A percentile compares a stretch with the other conserved stretches of the same genome.
Conservation (phyloP, 2,329 filamentous ascomycete species). For the Alternaria conjuncta region DNA sequence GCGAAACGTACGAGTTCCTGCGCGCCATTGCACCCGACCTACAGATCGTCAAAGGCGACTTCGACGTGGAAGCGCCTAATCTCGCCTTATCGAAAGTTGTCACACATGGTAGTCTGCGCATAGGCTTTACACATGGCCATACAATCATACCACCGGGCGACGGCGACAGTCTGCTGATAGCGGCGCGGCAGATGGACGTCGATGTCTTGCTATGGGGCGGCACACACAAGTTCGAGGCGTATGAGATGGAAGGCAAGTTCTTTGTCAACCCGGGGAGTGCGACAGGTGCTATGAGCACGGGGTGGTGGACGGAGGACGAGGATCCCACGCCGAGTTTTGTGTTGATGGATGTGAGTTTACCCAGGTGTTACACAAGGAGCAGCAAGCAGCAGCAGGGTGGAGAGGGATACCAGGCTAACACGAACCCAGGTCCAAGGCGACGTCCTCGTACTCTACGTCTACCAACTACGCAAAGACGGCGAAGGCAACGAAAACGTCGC, state of each 20-base stretch:
- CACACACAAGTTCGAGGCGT: constrained; percentile 73
- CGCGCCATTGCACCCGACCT: constrained; percentile 65
- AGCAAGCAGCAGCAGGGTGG: background rate
- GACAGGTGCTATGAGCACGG: constrained; percentile 68
- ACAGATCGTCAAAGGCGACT: constrained; percentile 74
- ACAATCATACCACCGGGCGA: constrained; percentile 74
- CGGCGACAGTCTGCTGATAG: constrained; percentile 70
- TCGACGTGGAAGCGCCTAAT: constrained; percentile 71
- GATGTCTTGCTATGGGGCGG: constrained; percentile 73
- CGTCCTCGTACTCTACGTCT: constrained; percentile 93
- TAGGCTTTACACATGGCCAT: constrained; percentile 74
- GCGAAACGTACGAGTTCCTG: constrained; percentile 64
- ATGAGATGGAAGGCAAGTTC: constrained; percentile 75
- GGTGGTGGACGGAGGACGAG: constrained; percentile 62
- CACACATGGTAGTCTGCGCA: constrained; percentile 70
- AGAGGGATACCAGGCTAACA: constrained; percentile 23
- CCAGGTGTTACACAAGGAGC: background rate
- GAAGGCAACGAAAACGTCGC: constrained; percentile 61
- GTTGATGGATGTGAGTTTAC: constrained; percentile 86
- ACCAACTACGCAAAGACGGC: constrained; percentile 64
- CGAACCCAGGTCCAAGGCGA: constrained; percentile 83
- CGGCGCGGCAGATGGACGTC: constrained; percentile 74
- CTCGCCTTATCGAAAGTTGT: constrained; percentile 72
- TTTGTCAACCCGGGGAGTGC: constrained; percentile 74
- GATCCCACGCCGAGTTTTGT: constrained; percentile 91